A percentile compares a stretch with the other conserved stretches of the same genome.
Conservation (phyloP, 2,329 filamentous ascomycete genomes). For the Macroventuria anomochaeta region DNA sequence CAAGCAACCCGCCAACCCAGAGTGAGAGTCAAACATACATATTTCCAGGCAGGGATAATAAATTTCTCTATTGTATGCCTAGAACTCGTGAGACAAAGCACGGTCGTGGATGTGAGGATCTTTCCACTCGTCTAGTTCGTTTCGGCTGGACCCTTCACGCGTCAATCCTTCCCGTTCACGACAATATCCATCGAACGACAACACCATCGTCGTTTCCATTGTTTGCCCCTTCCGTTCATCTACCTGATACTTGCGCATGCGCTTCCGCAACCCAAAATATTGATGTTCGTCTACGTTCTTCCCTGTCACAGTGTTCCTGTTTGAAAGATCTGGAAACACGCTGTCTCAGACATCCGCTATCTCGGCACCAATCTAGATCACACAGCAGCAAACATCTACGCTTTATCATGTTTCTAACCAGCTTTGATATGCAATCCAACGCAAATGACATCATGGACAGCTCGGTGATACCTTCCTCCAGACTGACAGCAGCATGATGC, state of each 20-base stretch:
- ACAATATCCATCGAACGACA: slow-evolving; percentile 4
- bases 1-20: background rate
- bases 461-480: background rate
- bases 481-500: background rate
- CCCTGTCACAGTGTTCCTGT: slow-evolving; percentile 5
- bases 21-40: background rate
- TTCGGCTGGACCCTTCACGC: slow-evolving; percentile 8
- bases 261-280: slow-evolving; percentile 6
- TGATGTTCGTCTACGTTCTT: slow-evolving; percentile 1
- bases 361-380: slow-evolving; percentile 15
- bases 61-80: background rate
- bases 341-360: slow-evolving; percentile 18
- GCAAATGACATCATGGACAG: background rate
- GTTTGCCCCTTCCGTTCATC: slow-evolving; percentile 9
- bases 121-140: slow-evolving; percentile 2
- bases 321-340: slow-evolving; percentile 14
- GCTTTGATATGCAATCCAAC: background rate
- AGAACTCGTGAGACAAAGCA: slow-evolving; percentile 2
- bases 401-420: background rate
- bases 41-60: background rate
- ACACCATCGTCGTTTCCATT: slow-evolving; percentile 13
- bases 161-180: slow-evolving; percentile 10
- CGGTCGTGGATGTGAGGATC: background rate
- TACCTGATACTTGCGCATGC: slow-evolving; percentile 5
- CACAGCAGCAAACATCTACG: slow-evolving; percentile 4